A percentile compares a stretch with the other conserved stretches of the same genome.
phyloP scores from a whole-genome alignment of 1,284 basidiomycete genomes.

The Pseudozyma hubeiensis region DNA sequence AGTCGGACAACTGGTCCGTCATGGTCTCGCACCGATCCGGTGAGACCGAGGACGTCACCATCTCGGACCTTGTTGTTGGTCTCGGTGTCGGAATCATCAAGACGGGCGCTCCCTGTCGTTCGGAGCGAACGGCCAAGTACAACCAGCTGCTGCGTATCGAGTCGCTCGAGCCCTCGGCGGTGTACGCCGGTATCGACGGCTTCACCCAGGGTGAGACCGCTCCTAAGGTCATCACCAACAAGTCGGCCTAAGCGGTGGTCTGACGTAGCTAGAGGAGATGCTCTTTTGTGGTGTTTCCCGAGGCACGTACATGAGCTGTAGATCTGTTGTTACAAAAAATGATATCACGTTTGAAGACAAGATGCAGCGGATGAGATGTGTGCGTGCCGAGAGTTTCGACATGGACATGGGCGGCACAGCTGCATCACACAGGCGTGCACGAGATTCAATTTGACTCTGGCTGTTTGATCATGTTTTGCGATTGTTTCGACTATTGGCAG shows the following conservation, averaged over 20 bases:
- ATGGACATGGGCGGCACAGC: too few species aligned
- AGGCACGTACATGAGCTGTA: not conserved
- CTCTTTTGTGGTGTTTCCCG: too few species aligned
- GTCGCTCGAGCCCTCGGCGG: slow-evolving; percentile 53
- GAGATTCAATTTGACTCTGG: too few species aligned
- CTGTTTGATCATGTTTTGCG: too few species aligned
- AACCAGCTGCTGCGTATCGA: slow-evolving; percentile 68
- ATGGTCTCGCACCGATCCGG: slow-evolving; percentile 99
- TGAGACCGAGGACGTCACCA: slow-evolving; percentile 78
- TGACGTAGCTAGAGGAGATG: not conserved
- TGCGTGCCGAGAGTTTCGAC: too few species aligned
- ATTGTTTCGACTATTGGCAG: too few species aligned
- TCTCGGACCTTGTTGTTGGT: slow-evolving; percentile 95
- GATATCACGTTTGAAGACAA: slow-evolving; percentile 3
- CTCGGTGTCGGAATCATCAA: slow-evolving; percentile 96
- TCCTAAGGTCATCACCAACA: slow-evolving; percentile 61
- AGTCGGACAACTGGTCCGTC: slow-evolving; percentile 97
- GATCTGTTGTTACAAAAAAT: not conserved
- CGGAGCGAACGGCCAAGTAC: slow-evolving; percentile 85
- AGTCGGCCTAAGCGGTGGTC: slow-evolving; percentile 29
- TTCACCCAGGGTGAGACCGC: slow-evolving; percentile 62
- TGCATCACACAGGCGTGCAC: too few species aligned
- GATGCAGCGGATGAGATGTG: too few species aligned
- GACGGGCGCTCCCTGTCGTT: slow-evolving; percentile 94
- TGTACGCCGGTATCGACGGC: slow-evolving; percentile 66